phyloP scores from a whole-genome alignment of 768 basidiomycete species.

The Hemileccinum impolitum region DNA sequence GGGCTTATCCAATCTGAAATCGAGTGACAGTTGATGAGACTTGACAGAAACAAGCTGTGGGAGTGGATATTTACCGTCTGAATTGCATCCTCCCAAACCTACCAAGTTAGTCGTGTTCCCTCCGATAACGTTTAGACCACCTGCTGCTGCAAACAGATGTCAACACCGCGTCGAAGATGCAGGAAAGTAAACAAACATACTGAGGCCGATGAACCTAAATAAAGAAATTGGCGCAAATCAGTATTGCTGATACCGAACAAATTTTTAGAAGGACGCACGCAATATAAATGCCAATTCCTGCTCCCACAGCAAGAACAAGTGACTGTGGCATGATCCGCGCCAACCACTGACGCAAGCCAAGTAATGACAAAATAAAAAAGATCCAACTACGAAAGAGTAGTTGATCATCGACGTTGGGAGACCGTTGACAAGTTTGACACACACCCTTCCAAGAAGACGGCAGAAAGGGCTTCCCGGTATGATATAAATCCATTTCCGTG shows the following conservation, averaged over 20 bases:
- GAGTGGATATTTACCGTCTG: constrained; percentile 37
- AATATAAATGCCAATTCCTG: constrained; percentile 86
- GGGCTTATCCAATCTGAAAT: constrained; percentile 40
- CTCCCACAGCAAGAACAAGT: constrained; percentile 77
- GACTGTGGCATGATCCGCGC: constrained; percentile 87
- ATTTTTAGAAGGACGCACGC: constrained; percentile 47
- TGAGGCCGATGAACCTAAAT: constrained; percentile 68
- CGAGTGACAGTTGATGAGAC: constrained; percentile 5
- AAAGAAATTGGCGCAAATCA: constrained; percentile 14
- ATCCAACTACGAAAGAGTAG: constrained; percentile 52
- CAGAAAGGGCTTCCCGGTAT: constrained; percentile 77
- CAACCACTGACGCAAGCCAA: constrained; percentile 88
- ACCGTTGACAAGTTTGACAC: constrained; percentile 19
- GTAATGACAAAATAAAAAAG: constrained; percentile 73
- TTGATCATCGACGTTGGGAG: background rate
- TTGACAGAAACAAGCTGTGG: constrained; percentile 2
- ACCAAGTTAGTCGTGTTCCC: constrained; percentile 69
- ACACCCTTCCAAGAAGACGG: constrained; percentile 86
- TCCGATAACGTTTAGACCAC: constrained; percentile 73
- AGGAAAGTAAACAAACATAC: constrained; percentile 33
- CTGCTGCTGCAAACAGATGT: constrained; percentile 40
- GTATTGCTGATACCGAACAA: background rate
- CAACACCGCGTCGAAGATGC: background rate
- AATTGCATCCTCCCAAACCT: constrained; percentile 69
- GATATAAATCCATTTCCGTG: constrained; percentile 68